A percentile compares a stretch with the other conserved stretches of the same genome.
Conservation (phyloP, 2,329 filamentous ascomycete species). For the Coniochaeta ligniaria region DNA sequence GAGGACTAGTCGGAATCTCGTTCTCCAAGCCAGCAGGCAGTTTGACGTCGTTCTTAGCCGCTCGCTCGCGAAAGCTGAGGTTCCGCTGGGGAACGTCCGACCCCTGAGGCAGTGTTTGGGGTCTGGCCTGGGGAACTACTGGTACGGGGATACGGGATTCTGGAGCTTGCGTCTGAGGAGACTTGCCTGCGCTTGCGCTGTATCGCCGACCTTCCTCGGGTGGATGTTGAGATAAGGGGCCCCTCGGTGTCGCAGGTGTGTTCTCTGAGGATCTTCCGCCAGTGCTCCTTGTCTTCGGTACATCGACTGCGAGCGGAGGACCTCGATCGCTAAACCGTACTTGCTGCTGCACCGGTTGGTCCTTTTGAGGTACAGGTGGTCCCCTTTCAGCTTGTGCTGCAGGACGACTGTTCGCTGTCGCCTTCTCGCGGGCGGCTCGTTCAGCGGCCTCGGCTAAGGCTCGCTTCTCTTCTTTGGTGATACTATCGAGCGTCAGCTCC, state of each 20-base stretch:
- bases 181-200: conserved; percentile 17
- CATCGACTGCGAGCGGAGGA: conserved; percentile 10
- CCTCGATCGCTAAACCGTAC: conserved; percentile 23
- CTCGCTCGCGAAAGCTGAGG: conserved; percentile 53
- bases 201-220: conserved; percentile 21
- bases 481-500: conserved; percentile 82
- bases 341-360: conserved; percentile 18
- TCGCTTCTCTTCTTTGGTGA: conserved; percentile 93
- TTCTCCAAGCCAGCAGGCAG: conserved; percentile 19
- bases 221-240: conserved; percentile 21
- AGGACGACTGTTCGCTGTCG: conserved; percentile 12
- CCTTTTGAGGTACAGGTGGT: not conserved
- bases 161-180: conserved; percentile 15
- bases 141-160: conserved; percentile 18
- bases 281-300: conserved; percentile 12
- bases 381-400: conserved; percentile 8
- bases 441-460: conserved; percentile 80
- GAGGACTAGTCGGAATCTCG: conserved; percentile 16
- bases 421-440: conserved; percentile 56
- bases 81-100: conserved; percentile 40
- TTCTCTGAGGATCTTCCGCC: conserved; percentile 13
- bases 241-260: conserved; percentile 15
- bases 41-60: conserved; percentile 35
- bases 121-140: conserved; percentile 7
- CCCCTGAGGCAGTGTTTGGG: conserved; percentile 18